phyloP scores from a whole-genome alignment of 2,329 filamentous ascomycete species.

The Diaporthe sp. region DNA sequence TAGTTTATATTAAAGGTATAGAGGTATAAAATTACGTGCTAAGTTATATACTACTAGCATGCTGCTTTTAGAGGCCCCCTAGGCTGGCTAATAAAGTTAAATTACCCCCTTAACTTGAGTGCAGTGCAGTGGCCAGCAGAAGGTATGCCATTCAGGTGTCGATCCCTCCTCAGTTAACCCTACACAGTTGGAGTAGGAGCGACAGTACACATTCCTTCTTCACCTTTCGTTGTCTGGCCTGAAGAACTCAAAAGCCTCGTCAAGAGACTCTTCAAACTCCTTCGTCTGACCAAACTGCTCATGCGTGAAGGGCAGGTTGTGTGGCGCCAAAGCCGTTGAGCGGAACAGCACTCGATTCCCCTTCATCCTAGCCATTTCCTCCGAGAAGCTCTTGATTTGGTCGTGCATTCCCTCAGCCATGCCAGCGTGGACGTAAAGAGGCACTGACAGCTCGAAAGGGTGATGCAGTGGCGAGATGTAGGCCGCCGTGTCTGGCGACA shows the following conservation, averaged over 20 bases:
- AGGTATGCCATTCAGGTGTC: neutral
- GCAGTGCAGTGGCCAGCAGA: neutral
- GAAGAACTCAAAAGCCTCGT: slow-evolving; percentile 7
- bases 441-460: slow-evolving; percentile 41
- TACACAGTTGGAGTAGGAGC: neutral
- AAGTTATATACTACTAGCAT: too few relatives aligned
- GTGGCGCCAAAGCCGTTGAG: neutral
- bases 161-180: neutral
- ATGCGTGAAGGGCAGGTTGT: slow-evolving; percentile 22
- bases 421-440: slow-evolving; percentile 42
- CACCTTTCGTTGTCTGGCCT: neutral
- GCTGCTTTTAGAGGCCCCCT: too few relatives aligned
- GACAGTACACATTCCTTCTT: neutral
- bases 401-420: slow-evolving; percentile 40
- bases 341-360: slow-evolving; percentile 26
- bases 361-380: slow-evolving; percentile 39
- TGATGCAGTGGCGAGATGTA: slow-evolving; percentile 44
- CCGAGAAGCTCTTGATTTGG: slow-evolving; percentile 39
- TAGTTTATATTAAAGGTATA: too few relatives aligned
- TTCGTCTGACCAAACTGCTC: slow-evolving; percentile 1
- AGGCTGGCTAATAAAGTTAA: too few relatives aligned
- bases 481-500: slow-evolving; percentile 33
- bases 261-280: neutral
- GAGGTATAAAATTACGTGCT: too few relatives aligned
- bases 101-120: too few relatives aligned